Conservation (phyloP, 306 rosid species). For the Oemleria cerasiformis region DNA sequence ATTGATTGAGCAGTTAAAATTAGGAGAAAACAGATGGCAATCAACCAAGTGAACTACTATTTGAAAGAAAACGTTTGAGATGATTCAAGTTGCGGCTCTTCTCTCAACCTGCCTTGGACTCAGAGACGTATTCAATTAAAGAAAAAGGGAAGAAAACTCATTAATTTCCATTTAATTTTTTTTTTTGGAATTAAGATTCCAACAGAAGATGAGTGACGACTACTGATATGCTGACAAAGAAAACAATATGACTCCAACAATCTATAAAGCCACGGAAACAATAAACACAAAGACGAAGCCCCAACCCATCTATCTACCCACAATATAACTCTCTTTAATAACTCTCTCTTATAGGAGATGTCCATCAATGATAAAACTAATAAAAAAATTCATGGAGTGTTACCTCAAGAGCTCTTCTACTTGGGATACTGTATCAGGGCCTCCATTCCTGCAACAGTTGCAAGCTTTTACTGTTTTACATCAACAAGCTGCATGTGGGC, state of each 20-base stretch:
- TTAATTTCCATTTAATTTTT: too few relatives aligned
- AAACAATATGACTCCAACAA: neutral
- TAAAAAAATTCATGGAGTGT: conserved; percentile 9
- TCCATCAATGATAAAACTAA: neutral
- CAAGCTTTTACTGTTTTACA: conserved; percentile 22
- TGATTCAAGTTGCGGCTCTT: too few relatives aligned
- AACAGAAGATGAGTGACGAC: neutral
- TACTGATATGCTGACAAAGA: neutral
- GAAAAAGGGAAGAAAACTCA: too few relatives aligned
- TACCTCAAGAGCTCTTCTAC: conserved; percentile 83
- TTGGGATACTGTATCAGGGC: conserved; percentile 44
- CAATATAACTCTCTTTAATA: neutral
- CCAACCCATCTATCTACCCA: neutral
- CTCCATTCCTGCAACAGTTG: conserved; percentile 50
- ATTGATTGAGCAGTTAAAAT: too few relatives aligned
- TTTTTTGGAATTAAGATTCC: too few relatives aligned
- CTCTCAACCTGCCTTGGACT: too few relatives aligned
- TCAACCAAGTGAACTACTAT: too few relatives aligned
- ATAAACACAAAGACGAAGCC: neutral
- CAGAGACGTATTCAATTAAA: too few relatives aligned
- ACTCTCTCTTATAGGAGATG: neutral
- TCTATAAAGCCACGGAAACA: neutral
- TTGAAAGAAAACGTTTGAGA: too few relatives aligned
- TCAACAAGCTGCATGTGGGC: neutral
- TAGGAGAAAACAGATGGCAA: too few relatives aligned